phyloP scores from a whole-genome alignment of 805 yeast species.

The Cyberlindnera americana region DNA sequence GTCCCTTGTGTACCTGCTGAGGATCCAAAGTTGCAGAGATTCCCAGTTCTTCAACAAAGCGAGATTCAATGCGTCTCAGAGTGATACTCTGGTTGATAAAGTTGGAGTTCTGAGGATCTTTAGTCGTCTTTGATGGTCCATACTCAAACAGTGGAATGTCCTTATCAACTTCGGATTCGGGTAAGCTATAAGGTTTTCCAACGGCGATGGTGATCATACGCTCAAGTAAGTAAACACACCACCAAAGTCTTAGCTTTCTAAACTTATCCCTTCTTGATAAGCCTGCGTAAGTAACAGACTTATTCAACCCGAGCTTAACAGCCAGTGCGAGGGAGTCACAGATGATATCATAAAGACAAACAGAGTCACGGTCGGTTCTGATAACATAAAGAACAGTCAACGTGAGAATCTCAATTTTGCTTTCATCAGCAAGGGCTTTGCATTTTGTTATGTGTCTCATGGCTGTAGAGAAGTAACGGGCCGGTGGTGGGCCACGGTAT shows the following conservation, averaged over 20 bases:
- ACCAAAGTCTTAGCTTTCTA: slow-evolving; percentile 51
- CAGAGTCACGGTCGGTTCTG: slow-evolving; percentile 59
- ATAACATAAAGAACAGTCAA: slow-evolving; percentile 52
- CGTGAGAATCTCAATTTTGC: slow-evolving; percentile 50
- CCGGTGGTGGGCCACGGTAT: slow-evolving; percentile 52
- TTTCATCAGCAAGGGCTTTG: slow-evolving; percentile 36
- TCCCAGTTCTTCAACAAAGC: slow-evolving; percentile 47
- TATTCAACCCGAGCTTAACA: slow-evolving; percentile 35
- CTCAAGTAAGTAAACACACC: slow-evolving; percentile 63
- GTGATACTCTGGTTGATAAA: slow-evolving; percentile 57
- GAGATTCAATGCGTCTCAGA: slow-evolving; percentile 56
- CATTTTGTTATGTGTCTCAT: slow-evolving; percentile 51
- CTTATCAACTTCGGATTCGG: slow-evolving; percentile 45
- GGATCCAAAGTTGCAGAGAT: slow-evolving; percentile 34
- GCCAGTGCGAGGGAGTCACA: slow-evolving; percentile 50
- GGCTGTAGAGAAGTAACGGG: slow-evolving; percentile 56
- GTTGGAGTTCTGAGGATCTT: slow-evolving; percentile 20
- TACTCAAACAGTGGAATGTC: slow-evolving; percentile 49
- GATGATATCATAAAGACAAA: slow-evolving; percentile 49
- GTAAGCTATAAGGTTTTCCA: slow-evolving; percentile 52
- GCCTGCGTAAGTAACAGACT: slow-evolving; percentile 32
- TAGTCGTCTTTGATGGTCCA: slow-evolving; percentile 37
- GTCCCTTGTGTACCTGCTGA: slow-evolving; percentile 27
- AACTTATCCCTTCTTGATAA: slow-evolving; percentile 29
- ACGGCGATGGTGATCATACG: slow-evolving; percentile 60